Base-by-base conservation (phyloP, 257 asterid species). In the Anisodus acutangulus region DNA sequence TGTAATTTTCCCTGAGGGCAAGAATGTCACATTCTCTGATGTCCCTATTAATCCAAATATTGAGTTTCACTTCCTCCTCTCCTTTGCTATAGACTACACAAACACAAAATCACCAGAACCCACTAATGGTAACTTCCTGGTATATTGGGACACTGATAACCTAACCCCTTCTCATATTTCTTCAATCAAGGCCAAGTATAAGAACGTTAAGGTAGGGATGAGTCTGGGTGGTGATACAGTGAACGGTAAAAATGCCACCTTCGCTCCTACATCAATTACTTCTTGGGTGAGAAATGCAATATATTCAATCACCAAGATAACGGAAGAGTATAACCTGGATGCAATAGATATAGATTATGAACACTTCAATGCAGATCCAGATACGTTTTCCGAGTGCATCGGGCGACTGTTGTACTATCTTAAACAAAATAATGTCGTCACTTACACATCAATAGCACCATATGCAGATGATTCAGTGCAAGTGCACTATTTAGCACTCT, bases 321-420 rank as follows among this genome's bases (percentile, higher is more conserved):
- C 92, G 22, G 60, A 79, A 22, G 83, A 84, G 57, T 94, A 93
- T 88, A 78, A 89, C 49, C 83, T 94, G 43, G 98, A 94, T 6
- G 97, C 93, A 26, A 85, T 94, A 53, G 97, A 94, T 74, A 94
- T 94, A 62, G 98, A 94, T 70, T 93, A 94, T 26, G 97, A 94
- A 78, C 95, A 94, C 89, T 94, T 93, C 89, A 79, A 17, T 2
- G 69, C 95, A 22, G 94, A 93, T 85, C 90, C 98, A 0, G 88
- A 90, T 54, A 94, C 96, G 53, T 94, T 93, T n/a, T 92, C 96
- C 0, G 94, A 92, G 84, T 93, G 97, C 85, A 89, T 94, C 0
- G 97, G 97, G 37, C 82, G 86, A 64, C 91, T 93, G 64, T 51
- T 92, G 16, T 87, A 67, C 86, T 85, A 90, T 84, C 91, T 93